A percentile compares a stretch with the other conserved stretches of the same genome.
Evolutionary conservation across 208 protist species (phyloP).

Genomic region (Trypanosoma lewisi): DNA sequence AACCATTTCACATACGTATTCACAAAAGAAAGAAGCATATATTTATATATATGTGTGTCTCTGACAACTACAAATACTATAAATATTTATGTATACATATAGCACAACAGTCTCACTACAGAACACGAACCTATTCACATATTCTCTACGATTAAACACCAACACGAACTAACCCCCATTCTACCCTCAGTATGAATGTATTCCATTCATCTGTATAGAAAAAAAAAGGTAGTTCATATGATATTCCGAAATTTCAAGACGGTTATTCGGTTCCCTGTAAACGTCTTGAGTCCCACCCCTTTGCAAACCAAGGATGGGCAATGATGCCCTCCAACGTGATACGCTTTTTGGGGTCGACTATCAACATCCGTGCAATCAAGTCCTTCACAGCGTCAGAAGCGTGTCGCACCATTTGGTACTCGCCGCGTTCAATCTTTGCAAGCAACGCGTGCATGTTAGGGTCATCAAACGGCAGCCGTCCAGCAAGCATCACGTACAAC

Average conservation of each 20-base stretch:
- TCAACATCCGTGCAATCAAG: slow-evolving; percentile 44
- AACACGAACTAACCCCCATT: no score
- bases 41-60: no score
- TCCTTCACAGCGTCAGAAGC: slow-evolving; percentile 36
- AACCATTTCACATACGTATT: no score
- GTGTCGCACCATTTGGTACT: slow-evolving; percentile 38
- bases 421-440: slow-evolving; percentile 38
- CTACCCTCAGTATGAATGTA: no score
- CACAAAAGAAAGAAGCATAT: no score
- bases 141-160: no score
- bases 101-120: no score
- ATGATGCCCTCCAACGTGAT: slow-evolving; percentile 39
- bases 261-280: slow-evolving; percentile 1
- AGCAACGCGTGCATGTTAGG: slow-evolving; percentile 34
- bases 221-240: background rate
- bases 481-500: slow-evolving; percentile 85
- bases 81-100: no score
- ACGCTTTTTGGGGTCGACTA: slow-evolving; percentile 39
- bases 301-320: slow-evolving; percentile 45
- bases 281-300: slow-evolving; percentile 21
- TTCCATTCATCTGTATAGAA: background rate
- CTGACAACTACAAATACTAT: no score
- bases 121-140: no score
- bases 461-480: slow-evolving; percentile 67
- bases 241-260: background rate